A percentile compares a stretch with the other conserved stretches of the same genome.
Conservation (phyloP, 2,329 filamentous ascomycete species). For the Aspergillus sp. region DNA sequence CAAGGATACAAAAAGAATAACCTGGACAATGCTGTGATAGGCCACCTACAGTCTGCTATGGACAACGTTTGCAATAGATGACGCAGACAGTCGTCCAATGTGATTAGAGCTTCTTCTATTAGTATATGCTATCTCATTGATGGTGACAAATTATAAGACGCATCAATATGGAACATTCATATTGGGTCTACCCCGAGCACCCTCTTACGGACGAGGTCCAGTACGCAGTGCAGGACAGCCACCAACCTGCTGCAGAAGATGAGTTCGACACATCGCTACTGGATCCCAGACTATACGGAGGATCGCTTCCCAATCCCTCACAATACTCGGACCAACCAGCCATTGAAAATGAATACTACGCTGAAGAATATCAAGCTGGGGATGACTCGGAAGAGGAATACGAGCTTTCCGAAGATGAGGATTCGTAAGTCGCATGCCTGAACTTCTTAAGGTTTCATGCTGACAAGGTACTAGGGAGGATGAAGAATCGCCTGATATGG, state of each 20-base stretch:
- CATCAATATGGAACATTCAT: not conserved
- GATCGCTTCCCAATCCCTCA: constrained; percentile 11
- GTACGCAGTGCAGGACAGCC: constrained; percentile 27
- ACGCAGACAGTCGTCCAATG: too few species aligned
- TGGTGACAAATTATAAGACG: not conserved
- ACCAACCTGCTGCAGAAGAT: constrained; percentile 9
- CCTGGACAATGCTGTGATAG: too few species aligned
- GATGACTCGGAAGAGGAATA: constrained; percentile 19
- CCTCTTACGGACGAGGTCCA: constrained; percentile 9
- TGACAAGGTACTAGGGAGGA: constrained; percentile 18
- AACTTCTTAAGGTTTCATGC: not conserved
- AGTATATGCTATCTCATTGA: not conserved
- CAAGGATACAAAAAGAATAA: too few species aligned
- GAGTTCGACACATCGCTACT: constrained; percentile 19
- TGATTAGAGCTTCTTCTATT: not conserved
- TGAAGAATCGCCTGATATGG: constrained; percentile 13
- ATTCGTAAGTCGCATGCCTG: constrained; percentile 2
- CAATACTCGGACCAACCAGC: constrained; percentile 8
- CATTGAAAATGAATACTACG: constrained; percentile 8
- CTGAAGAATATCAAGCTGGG: constrained; percentile 3
- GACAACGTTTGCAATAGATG: too few species aligned
- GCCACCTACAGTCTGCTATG: too few species aligned
- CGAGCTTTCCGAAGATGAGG: constrained; percentile 18
- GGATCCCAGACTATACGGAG: constrained; percentile 29
- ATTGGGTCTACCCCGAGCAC: constrained; percentile 15